phyloP scores from a whole-genome alignment of 768 basidiomycete species.

The Mycena haematopus region DNA sequence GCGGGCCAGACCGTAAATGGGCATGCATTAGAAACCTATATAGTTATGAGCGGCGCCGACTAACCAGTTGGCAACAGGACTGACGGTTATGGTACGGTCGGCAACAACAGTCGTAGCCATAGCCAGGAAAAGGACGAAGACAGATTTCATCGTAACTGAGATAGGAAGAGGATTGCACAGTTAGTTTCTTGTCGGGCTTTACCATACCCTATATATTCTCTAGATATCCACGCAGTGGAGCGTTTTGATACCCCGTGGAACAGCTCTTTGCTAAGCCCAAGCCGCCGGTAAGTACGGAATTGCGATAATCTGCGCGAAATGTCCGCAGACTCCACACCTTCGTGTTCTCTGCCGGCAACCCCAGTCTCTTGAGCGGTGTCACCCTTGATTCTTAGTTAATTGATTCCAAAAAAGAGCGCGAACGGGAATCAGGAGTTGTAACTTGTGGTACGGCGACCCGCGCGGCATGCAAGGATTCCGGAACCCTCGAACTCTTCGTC shows the following conservation, averaged over 20 bases:
- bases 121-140: conserved; percentile 9
- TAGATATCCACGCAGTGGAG: too few relatives aligned
- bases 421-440: too few relatives aligned
- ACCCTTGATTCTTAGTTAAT: too few relatives aligned
- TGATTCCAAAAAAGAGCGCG: too few relatives aligned
- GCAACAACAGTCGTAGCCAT: conserved; percentile 10
- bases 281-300: conserved; percentile 7
- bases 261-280: too few relatives aligned
- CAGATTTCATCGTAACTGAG: conserved; percentile 17
- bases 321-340: conserved; percentile 6
- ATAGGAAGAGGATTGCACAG: conserved; percentile 12
- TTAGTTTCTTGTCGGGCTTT: conserved; percentile 12
- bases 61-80: conserved; percentile 10
- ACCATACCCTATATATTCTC: conserved; percentile 11
- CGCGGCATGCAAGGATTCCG: too few relatives aligned
- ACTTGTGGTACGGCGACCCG: too few relatives aligned
- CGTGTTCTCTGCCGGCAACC: conserved; percentile 4
- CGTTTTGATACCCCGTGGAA: too few relatives aligned
- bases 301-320: conserved; percentile 5
- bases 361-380: too few relatives aligned
- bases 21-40: conserved; percentile 17
- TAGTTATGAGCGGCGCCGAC: conserved; percentile 1
- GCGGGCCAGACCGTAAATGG: conserved; percentile 21
- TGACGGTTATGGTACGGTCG: conserved; percentile 17
- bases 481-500: too few relatives aligned